Evolutionary conservation across 2,329 filamentous ascomycete genomes (phyloP), one percentile per base, ranked within the genome.

Genomic region (Aspergillus uvarum): DNA sequence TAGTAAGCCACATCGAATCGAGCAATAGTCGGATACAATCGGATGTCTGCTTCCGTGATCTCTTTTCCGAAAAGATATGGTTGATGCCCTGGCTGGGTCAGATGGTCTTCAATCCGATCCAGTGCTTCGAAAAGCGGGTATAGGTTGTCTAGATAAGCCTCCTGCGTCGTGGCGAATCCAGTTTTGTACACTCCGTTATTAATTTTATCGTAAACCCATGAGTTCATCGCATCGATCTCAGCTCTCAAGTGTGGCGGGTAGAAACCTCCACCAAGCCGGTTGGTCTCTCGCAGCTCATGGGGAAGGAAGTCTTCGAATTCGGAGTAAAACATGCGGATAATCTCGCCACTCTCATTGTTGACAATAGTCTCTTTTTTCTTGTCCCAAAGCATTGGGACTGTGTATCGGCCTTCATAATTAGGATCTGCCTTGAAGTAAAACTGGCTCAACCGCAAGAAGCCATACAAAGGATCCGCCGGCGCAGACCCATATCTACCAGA

Each of bases 291-390:
- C 67, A 84, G 80, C 66, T 85, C 73, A 2, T 82, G 79, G 0
- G 83, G 82, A 24, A 91, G 72, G 31, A 89, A 72, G 54, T 83
- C 81, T 70, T 96, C 87, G 70, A 96, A 96, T 72, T 85, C 89
- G 21, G 81, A 81, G 69, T 89, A 89, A 57, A 96, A 79, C 89
- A 96, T 95, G 67, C 92, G 86, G 69, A 96, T 86, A 72, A 96
- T 95, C 79, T 96, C 92, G 66, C 86, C 89, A 74, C 89, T 92
- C 81, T 96, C 92, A 68, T 96, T 96, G 82, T 84, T 94, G 64
- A 96, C 91, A 68, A 96, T 93, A 8, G 81, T 85, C 70, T 87
- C 83, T 56, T 81, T 78, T 79, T 89, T 87, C 78, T 86, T 91
- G 77, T 96, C 91, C 79, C 89, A 96, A 54, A 96, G 81, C 24